Evolutionary conservation across 768 basidiomycete species (phyloP).

Genomic region (Auricularia heimuer): DNA sequence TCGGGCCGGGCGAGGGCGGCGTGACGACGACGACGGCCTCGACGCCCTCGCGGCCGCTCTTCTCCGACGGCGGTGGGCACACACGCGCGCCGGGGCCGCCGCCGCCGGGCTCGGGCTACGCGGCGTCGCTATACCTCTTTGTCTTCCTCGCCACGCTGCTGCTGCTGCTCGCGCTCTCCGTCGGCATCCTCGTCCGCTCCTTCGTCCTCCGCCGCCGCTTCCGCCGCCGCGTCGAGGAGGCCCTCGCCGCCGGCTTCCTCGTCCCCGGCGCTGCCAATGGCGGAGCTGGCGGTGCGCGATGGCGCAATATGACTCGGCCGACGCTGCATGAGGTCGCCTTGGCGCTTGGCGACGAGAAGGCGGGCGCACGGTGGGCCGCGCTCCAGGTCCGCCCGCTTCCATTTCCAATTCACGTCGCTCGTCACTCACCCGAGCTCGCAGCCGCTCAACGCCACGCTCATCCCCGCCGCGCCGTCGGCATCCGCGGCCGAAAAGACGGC

Average conservation of each 20-base stretch:
- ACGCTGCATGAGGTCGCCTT: background rate
- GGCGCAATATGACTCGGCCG: background rate
- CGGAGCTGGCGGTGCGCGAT: background rate
- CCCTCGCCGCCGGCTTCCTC: constrained; percentile 4
- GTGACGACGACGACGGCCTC: background rate
- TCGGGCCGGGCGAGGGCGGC: background rate
- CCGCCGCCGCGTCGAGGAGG: constrained; percentile 9
- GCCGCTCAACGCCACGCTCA: too few relatives aligned
- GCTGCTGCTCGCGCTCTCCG: constrained; percentile 12
- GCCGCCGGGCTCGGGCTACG: background rate
- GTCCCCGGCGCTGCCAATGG: background rate
- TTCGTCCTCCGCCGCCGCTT: constrained; percentile 15
- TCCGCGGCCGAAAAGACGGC: background rate
- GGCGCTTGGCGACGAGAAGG: background rate
- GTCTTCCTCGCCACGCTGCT: constrained; percentile 15
- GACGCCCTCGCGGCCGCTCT: background rate
- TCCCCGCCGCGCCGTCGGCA: too few relatives aligned
- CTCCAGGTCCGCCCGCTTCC: too few relatives aligned
- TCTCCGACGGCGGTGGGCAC: background rate
- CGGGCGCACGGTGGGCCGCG: too few relatives aligned
- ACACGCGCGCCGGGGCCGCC: background rate
- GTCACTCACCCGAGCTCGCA: too few relatives aligned
- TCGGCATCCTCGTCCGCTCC: constrained; percentile 13
- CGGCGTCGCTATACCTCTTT: constrained; percentile 12
- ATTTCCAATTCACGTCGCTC: too few relatives aligned